phyloP scores from a whole-genome alignment of 768 basidiomycete species.

The Mycena albidolilacea region DNA sequence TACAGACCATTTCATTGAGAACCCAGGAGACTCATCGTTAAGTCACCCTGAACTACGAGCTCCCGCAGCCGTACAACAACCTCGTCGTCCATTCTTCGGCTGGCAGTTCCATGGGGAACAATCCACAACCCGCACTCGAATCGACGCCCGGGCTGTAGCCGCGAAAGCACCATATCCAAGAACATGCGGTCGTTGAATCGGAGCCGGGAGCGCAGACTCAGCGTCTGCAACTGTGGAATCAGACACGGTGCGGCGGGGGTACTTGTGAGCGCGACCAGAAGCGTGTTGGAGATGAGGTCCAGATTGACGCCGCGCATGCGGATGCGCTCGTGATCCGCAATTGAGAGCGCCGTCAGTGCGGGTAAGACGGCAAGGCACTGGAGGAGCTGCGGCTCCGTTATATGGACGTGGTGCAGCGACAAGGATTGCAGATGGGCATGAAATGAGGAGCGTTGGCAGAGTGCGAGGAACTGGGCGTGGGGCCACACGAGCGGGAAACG shows the following conservation, averaged over 20 bases:
- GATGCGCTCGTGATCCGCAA: slow-evolving; percentile 21
- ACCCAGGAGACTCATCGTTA: neutral
- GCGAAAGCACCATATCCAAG: slow-evolving; percentile 1
- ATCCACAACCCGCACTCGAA: slow-evolving; percentile 1
- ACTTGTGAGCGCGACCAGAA: neutral
- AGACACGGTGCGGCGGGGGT: neutral
- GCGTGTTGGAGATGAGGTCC: slow-evolving; percentile 8
- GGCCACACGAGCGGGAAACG: slow-evolving; percentile 20
- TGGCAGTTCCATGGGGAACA: neutral
- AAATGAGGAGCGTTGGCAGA: slow-evolving; percentile 5
- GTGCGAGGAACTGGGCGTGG: neutral
- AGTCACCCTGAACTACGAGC: neutral
- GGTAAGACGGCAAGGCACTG: neutral
- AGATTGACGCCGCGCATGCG: neutral
- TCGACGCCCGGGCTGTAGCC: neutral
- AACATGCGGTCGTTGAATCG: slow-evolving; percentile 6
- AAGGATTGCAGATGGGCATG: neutral
- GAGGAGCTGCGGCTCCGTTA: slow-evolving; percentile 22
- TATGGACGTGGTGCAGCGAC: neutral
- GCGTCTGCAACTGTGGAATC: neutral
- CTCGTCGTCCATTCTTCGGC: neutral
- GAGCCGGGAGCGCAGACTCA: slow-evolving; percentile 9
- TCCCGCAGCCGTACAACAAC: neutral
- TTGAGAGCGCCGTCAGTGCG: slow-evolving; percentile 6
- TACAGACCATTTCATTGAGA: neutral